Base-by-base conservation (phyloP, 1,284 basidiomycete species). In the Sparassis latifolia region DNA sequence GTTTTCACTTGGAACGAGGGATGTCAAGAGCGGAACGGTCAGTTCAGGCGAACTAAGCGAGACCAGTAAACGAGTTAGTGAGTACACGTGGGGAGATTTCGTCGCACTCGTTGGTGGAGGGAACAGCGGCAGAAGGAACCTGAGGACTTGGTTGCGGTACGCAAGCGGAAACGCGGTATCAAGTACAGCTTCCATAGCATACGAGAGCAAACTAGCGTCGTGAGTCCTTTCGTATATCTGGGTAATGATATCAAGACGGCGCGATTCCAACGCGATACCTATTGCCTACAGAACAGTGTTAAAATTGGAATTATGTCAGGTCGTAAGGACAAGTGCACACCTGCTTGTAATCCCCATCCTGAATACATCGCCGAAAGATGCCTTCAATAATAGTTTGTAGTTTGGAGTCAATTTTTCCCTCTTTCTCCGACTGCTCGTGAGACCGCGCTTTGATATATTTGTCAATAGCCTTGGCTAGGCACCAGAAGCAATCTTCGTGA, bases 191-290 rank as follows among this genome's bases (percentile, higher is more conserved):
- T 93, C 86, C 78, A 97, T 88, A 28, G 94, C 82, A 66, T 97
- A 98, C 20, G 89, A 83, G 7, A 98, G 77, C 7, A 96, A 73
- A 9, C 78, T 77, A 27, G 84, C 82, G 60, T 97, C 91, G 42
- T 76, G 74, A 39, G 84, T 90, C 62, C 76, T 75, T 37, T 79
- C 68, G 66, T 88, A 92, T 47, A 95, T 82, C 41, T 79, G 75
- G 55, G 85, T 78, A 59, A 97, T 82, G 35, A 97, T 75, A 60
- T 97, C 93, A 12, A 97, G 73, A 47, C 94, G 82, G 54, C 78
- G 86, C 28, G 93, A 85, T 62, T 97, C 94, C 5, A 98, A 78
- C 0, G 94, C 93, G 58, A 98, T 90, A 42, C 95, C 95, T 55
- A 97, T 86, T 2, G 92, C 92, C 89, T 96, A 58, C n/a, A 33